Evolutionary conservation across 345 rosid genomes (phyloP).

Genomic region (Clarkia xantiana): DNA sequence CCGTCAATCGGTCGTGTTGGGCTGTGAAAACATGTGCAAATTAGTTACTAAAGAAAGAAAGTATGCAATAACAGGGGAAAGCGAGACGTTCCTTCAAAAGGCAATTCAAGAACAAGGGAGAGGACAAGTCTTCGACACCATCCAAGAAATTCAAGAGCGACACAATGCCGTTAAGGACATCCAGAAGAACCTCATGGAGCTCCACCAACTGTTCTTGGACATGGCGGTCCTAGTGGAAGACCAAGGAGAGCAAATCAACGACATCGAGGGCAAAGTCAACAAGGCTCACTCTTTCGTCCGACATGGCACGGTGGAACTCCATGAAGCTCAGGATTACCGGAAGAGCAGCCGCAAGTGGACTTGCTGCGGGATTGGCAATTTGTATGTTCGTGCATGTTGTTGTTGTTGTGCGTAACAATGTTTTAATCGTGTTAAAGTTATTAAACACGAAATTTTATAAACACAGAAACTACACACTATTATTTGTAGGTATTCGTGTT

Average conservation of each 20-base stretch:
- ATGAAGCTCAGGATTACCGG: slow-evolving; percentile 49
- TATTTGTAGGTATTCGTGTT: too few relatives aligned
- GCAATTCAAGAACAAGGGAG: slow-evolving; percentile 80
- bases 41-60: too few relatives aligned
- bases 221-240: slow-evolving; percentile 74
- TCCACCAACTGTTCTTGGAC: slow-evolving; percentile 69
- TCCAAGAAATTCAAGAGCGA: slow-evolving; percentile 71
- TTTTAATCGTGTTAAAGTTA: too few relatives aligned
- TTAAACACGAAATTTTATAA: too few relatives aligned
- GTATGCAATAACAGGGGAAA: slow-evolving; percentile 56
- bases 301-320: slow-evolving; percentile 42
- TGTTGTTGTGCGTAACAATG: too few relatives aligned
- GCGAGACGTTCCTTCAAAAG: slow-evolving; percentile 66
- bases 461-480: too few relatives aligned
- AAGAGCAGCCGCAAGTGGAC: slow-evolving; percentile 73
- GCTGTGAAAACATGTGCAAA: too few relatives aligned
- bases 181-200: slow-evolving; percentile 56
- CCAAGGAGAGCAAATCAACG: slow-evolving; percentile 62
- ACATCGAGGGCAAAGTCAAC: slow-evolving; percentile 61
- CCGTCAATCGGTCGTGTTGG: too few relatives aligned
- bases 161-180: slow-evolving; percentile 67
- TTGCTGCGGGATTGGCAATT: too few relatives aligned
- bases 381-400: too few relatives aligned
- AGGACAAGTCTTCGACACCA: slow-evolving; percentile 53
- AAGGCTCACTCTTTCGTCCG: slow-evolving; percentile 58